Conservation (phyloP, 169 alveolate genomes). For the Plasmodium vinckei region DNA sequence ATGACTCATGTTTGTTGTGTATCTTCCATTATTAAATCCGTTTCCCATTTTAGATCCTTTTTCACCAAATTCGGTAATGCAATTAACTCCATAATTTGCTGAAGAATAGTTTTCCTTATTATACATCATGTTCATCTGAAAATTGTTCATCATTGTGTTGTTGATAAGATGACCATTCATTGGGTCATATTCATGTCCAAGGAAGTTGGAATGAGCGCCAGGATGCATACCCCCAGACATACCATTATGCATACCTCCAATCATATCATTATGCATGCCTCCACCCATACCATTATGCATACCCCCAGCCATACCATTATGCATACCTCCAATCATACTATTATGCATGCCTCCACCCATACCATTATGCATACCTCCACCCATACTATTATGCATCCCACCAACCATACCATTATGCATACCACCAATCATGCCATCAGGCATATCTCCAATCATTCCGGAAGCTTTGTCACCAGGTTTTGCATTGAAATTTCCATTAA, state of each 20-base stretch:
- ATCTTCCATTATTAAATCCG: conserved; percentile 15
- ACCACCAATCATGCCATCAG: not conserved
- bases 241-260: not conserved
- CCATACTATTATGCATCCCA: not conserved
- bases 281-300: too few species aligned
- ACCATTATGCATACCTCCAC: not conserved
- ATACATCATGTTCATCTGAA: conserved; percentile 28
- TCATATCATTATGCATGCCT: not conserved
- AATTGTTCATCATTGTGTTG: not conserved
- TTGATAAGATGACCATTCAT: not conserved
- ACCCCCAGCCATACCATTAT: not conserved
- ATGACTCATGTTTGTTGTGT: conserved; percentile 6
- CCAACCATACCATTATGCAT: not conserved
- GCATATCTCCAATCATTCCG: not conserved
- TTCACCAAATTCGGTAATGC: conserved; percentile 2
- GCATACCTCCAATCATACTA: not conserved
- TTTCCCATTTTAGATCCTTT: conserved; percentile 24
- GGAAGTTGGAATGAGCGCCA: not conserved
- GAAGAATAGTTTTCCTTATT: not conserved
- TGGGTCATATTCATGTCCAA: not conserved
- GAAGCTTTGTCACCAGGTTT: not conserved
- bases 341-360: not conserved
- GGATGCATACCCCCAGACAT: too few species aligned
- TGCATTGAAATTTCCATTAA: not conserved
- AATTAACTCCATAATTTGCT: conserved; percentile 17